Base-by-base conservation (phyloP, 2,329 filamentous ascomycete species). In the Coniochaeta sp. region DNA sequence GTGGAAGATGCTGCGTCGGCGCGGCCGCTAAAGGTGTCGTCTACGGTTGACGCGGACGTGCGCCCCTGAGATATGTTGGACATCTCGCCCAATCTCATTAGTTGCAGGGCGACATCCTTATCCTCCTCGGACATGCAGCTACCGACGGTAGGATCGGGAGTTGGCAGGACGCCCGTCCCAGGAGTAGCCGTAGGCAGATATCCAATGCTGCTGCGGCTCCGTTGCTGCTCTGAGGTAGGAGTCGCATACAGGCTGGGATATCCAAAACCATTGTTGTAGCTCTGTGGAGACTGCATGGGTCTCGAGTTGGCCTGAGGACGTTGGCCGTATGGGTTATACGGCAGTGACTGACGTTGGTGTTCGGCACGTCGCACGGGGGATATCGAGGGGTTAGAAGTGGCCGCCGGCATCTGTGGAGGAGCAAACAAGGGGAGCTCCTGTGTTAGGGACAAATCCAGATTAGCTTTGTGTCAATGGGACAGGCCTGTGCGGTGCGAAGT, bases 61-160 rank as follows among this genome's bases (percentile, higher is more conserved):
- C 93, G 89, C 59, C 92, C 93, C 69, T 96, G 91, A 1, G 92
- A 96, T 69, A 96, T 89, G 72, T 96, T 96, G 60, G 92, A 95
- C 67, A 93, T 91, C 72, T 97, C 93, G 54, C 95, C 93, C 59
- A 99, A 84, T 67, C 93, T 89, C 88, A 99, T 98, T 69, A 99
- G 81, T 76, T 98, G 95, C 71, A 97, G 88, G 60, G 95, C 95
- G 63, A 98, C 95, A 75, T 99, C 95, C 71, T 88, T 88, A 67
- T 88, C 85, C 74, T 99, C 95, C 72, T 99, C 95, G 16, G 93
- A 98, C 74, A 99, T 93, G 73, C 91, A 96, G 75, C 93, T 98
- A 59, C 91, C 91, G 67, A 98, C 90, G 14, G 95, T 99, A n/a
- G 93, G 93, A 68, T 98, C 95, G 28, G 95, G 95, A 2, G 95